A percentile compares a stretch with the other conserved stretches of the same genome.
Conservation (phyloP, 202 grass and related monocot genomes). For the Thinopyrum obtusiflorum region DNA sequence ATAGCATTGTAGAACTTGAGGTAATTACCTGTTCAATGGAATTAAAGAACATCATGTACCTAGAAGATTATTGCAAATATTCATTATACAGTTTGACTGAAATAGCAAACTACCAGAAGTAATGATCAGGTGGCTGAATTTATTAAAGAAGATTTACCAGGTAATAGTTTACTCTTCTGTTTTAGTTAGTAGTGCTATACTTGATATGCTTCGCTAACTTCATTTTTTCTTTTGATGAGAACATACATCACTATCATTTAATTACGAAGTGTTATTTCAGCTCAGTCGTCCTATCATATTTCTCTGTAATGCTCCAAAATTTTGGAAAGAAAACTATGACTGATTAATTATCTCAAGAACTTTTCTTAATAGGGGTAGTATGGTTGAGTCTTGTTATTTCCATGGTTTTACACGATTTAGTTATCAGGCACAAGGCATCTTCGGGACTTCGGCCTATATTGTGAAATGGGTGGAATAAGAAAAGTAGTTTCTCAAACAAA, state of each 20-base stretch:
- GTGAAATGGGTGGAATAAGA: neutral
- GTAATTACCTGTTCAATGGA: conserved; percentile 66
- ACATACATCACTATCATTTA: conserved; percentile 1
- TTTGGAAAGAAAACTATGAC: neutral
- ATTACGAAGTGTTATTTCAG: neutral
- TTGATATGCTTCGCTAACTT: neutral
- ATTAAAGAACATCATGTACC: neutral
- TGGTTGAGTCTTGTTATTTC: neutral
- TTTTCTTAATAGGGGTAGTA: neutral
- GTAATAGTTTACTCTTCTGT: neutral
- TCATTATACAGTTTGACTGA: neutral
- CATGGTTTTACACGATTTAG: neutral
- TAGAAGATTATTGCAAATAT: neutral
- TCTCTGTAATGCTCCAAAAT: neutral
- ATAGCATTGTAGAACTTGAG: conserved; percentile 83
- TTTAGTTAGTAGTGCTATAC: conserved; percentile 1
- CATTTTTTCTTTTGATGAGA: neutral
- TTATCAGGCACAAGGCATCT: conserved; percentile 2
- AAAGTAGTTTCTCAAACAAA: neutral
- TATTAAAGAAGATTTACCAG: neutral
- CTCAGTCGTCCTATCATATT: neutral
- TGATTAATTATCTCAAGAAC: neutral
- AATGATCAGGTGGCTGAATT: neutral
- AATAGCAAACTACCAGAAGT: neutral
- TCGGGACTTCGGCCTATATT: neutral